Percentiles rank a stretch among this genome's conserved stretches.
These are phyloP conservation scores for Geotrichum siamense DNA, from an alignment of 1,139 yeast genomes.

Conservation along the genomic window DNA sequence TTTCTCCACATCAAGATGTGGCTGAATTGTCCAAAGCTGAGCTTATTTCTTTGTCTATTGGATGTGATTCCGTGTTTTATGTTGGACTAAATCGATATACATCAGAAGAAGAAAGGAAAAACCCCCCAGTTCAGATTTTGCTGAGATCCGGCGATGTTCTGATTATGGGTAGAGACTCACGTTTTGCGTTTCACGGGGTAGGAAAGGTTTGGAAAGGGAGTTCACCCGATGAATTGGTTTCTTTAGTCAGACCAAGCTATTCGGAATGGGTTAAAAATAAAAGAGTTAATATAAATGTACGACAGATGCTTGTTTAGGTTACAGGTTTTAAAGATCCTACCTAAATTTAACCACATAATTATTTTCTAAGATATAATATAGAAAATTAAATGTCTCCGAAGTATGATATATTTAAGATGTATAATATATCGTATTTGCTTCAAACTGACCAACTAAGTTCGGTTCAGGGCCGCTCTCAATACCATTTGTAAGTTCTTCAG, in stretches of 20 bases:
- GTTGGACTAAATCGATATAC: constrained; percentile 23
- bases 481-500: constrained; percentile 11
- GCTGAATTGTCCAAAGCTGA: constrained; percentile 38
- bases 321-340: no score
- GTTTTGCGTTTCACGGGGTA: constrained; percentile 41
- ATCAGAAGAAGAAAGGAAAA: not conserved
- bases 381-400: no score
- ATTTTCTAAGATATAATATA: no score
- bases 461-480: constrained; percentile 79
- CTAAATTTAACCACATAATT: no score
- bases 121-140: constrained; percentile 32
- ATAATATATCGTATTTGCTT: constrained; percentile 52
- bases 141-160: constrained; percentile 38
- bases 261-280: constrained; percentile 34
- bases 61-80: constrained; percentile 38
- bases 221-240: constrained; percentile 30
- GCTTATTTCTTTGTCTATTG: constrained; percentile 35
- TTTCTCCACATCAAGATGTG: constrained; percentile 42
- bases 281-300: constrained; percentile 38
- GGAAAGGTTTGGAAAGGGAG: constrained; percentile 35
- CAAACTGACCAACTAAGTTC: constrained; percentile 55
- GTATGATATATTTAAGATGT: no score
- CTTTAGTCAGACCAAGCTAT: constrained; percentile 20
- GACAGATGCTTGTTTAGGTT: constrained; percentile 34
- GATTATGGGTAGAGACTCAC: constrained; percentile 38